Conservation (phyloP, 2,329 filamentous ascomycete species). For the Teratosphaeria destructans region DNA sequence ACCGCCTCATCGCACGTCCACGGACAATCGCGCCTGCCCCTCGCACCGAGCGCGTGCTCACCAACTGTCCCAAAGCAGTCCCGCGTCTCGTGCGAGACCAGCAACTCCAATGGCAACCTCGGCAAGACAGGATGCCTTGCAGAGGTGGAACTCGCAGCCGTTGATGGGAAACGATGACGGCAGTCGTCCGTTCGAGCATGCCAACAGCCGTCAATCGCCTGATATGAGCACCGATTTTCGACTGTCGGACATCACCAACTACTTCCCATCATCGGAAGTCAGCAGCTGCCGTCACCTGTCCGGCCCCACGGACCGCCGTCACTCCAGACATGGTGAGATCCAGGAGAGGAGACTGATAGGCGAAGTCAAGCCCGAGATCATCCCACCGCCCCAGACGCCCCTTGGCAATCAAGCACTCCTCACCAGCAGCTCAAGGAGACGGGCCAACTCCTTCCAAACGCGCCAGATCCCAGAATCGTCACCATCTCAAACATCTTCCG, state of each 20-base stretch:
- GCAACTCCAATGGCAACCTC: slow-evolving; percentile 11
- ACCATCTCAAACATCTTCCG: neutral
- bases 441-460: neutral
- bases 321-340: slow-evolving; percentile 18
- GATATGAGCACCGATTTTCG: neutral
- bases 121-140: slow-evolving; percentile 9
- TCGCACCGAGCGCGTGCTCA: neutral
- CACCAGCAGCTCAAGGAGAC: neutral
- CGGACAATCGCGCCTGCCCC: slow-evolving; percentile 5
- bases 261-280: neutral
- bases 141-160: slow-evolving; percentile 24
- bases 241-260: neutral
- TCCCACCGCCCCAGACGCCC: slow-evolving; percentile 15
- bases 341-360: slow-evolving; percentile 22
- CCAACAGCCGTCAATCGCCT: neutral
- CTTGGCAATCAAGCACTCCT: neutral
- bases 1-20: slow-evolving; percentile 12
- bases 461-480: neutral
- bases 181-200: neutral
- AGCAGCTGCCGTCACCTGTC: neutral
- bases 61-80: slow-evolving; percentile 3
- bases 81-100: slow-evolving; percentile 3
- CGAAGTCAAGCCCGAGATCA: slow-evolving; percentile 19
- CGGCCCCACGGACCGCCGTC: slow-evolving; percentile 9
- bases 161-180: slow-evolving; percentile 11